Evolutionary conservation across 805 yeast genomes (phyloP).

Genomic region (Lipomyces sp.): DNA sequence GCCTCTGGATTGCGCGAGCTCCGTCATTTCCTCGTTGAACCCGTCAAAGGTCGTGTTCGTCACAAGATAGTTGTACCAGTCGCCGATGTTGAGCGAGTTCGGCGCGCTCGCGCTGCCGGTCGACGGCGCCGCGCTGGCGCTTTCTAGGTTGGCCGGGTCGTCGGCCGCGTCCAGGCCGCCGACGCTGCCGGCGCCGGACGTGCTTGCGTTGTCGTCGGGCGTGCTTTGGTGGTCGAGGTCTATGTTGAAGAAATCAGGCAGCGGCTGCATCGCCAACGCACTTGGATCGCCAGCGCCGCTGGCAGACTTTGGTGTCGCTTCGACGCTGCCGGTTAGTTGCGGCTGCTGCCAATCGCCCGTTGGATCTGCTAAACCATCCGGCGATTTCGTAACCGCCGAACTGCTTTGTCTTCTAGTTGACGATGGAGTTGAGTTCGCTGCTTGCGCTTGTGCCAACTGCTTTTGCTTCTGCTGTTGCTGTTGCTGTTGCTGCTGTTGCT

Average conservation of each 20-base stretch:
- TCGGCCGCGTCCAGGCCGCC: background rate
- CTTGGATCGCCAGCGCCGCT: no score
- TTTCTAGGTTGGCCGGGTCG: background rate
- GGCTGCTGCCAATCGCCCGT: no score
- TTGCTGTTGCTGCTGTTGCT: background rate
- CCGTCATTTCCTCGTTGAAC: constrained; percentile 16
- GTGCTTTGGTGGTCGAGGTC: constrained; percentile 7
- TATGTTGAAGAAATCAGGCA: constrained; percentile 11
- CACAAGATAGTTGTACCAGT: constrained; percentile 42
- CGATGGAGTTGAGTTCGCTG: background rate
- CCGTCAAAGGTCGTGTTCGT: constrained; percentile 18
- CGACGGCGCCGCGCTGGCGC: background rate
- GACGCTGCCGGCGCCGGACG: background rate
- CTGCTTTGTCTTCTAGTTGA: no score
- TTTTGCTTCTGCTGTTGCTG: constrained; percentile 2
- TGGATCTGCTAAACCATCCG: no score
- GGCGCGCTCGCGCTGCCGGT: constrained; percentile 32
- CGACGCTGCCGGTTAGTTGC: no score
- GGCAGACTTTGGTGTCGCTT: background rate
- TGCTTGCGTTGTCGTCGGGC: constrained; percentile 7
- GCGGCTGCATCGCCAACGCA: background rate
- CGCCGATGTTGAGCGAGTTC: constrained; percentile 38
- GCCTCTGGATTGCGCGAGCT: constrained; percentile 17
- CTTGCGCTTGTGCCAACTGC: background rate
- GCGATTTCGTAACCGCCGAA: background rate